Evolutionary conservation across 2,329 filamentous ascomycete species (phyloP), one percentile per base, ranked within the genome.

Genomic region (Nigrospora osmanthi): DNA sequence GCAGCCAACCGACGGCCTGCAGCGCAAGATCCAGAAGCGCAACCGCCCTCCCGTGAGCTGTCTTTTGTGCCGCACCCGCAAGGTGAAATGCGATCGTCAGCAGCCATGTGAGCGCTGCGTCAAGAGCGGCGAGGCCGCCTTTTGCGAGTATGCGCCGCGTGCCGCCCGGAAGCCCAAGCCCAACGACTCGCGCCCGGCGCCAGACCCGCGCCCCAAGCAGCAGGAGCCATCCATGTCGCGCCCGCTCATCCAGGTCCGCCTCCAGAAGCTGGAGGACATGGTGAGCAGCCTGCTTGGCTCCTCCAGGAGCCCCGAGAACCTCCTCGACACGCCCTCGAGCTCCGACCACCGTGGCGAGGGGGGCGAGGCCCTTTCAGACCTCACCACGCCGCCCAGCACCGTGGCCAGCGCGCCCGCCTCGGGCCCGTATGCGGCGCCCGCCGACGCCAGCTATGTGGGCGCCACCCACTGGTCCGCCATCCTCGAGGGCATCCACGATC

Each of bases 1-100:
- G 17, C 61, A 63, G 43, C 59, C 59, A 32, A 56, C 53, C 41
- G 58, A 63, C 42, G 59, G 58, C 42, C 46, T 55, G 34, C 60
- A 61, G 46, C 60, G 62, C 34, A 65, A 65, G 55, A 63, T 63
- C 13, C 61, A 65, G 48, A 63, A 62, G 53, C 60, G 62, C 46
- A 65, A 65, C 49, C 56, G 62, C 35, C 62, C 61, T 42, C 61
- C 61, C 23, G 61, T 65, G 6, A 63, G 60, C 33, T 65, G 61
- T 50, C 54, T 63, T 16, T 40, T 62, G 35, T 65, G 62, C 38
- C 54, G 62, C 38, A 63, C 57, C 32, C 54, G 61, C 47, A 65
- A 65, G 54, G 58, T 64, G 38, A 67, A 66, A 61, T 68, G 65
- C 52, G 64, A 67, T 47, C 61, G 65, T 34, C 56, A 62, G 42